phyloP scores from a whole-genome alignment of 257 asterid species.

The Parsonsia alboflavescens region DNA sequence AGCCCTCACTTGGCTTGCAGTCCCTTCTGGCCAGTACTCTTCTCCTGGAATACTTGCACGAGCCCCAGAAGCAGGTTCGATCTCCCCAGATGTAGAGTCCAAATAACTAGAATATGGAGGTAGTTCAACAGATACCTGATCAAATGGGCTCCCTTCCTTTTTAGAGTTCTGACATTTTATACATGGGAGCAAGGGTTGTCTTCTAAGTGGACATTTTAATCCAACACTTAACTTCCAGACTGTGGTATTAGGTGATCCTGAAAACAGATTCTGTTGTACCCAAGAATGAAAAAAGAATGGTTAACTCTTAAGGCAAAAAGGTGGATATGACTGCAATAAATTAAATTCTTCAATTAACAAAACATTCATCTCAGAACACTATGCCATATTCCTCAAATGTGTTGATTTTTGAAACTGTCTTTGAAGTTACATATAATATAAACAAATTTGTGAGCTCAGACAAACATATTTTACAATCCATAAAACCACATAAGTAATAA shows the following conservation, averaged over 20 bases:
- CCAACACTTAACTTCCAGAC: constrained; percentile 20
- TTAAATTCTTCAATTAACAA: background rate
- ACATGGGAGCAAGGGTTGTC: constrained; percentile 26
- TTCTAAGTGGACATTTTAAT: constrained; percentile 10
- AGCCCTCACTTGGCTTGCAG: constrained; percentile 70
- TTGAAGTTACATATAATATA: background rate
- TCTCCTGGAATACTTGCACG: constrained; percentile 85
- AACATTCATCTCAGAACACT: background rate
- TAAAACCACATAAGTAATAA: too few species aligned
- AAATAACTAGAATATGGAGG: constrained; percentile 67
- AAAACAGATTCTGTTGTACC: background rate
- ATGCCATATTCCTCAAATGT: background rate
- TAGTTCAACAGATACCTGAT: constrained; percentile 65
- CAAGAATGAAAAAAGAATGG: background rate
- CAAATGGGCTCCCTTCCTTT: constrained; percentile 30
- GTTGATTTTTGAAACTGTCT: background rate
- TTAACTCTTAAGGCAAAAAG: background rate
- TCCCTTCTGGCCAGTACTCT: constrained; percentile 96
- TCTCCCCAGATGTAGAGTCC: constrained; percentile 91
- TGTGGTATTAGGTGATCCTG: constrained; percentile 4
- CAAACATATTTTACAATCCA: background rate
- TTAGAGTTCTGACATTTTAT: constrained; percentile 72
- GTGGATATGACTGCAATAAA: background rate
- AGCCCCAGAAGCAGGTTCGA: constrained; percentile 97
- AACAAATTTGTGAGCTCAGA: background rate